Conservation (phyloP, 164 flowering plant species). For the Berberis vulgaris region DNA sequence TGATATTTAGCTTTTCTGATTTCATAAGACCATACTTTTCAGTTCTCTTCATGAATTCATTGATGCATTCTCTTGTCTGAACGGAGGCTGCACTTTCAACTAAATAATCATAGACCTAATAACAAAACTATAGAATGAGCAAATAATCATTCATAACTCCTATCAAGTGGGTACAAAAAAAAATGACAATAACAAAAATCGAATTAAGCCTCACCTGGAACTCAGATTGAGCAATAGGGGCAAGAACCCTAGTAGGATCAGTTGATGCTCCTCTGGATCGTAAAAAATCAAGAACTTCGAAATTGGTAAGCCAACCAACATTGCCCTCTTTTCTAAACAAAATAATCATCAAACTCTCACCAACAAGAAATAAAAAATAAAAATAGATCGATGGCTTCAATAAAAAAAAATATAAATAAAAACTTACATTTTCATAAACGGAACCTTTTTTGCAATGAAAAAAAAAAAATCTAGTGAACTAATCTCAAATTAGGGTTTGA, state of each 20-base stretch:
- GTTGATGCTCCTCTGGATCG: not conserved
- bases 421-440: too few species aligned
- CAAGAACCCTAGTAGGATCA: not conserved
- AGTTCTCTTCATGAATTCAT: not conserved
- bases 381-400: too few species aligned
- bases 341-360: too few species aligned
- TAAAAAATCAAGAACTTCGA: not conserved
- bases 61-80: not conserved
- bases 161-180: not conserved
- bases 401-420: too few species aligned
- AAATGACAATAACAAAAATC: too few species aligned
- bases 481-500: too few species aligned
- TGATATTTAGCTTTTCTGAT: slow-evolving; percentile 57
- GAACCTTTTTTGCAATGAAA: too few species aligned
- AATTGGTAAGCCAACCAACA: not conserved
- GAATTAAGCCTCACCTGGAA: not conserved
- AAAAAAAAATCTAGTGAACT: too few species aligned
- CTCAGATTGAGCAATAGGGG: not conserved
- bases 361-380: too few species aligned
- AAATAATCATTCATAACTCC: too few species aligned
- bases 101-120: not conserved
- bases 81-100: not conserved
- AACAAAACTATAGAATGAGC: not conserved
- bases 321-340: not conserved
- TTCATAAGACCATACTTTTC: slow-evolving; percentile 41